These are phyloP conservation scores for Colletotrichum acutatum DNA, from an alignment of 2,329 filamentous ascomycete genomes.

Conservation along the genomic window DNA sequence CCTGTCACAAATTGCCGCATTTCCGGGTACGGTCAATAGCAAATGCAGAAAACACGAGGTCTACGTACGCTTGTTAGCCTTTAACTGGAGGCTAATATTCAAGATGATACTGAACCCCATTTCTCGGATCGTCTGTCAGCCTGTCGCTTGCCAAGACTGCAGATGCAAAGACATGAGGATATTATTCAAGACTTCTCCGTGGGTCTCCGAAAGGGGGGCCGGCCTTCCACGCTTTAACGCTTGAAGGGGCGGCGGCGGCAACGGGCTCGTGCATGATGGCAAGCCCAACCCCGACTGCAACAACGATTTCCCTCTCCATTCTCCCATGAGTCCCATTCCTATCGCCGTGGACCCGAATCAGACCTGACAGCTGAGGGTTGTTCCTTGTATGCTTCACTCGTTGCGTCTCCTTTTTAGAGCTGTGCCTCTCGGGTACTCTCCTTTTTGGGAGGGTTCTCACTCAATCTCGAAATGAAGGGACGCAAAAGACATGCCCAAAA, in stretches of 20 bases:
- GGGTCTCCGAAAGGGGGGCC: conserved; percentile 18
- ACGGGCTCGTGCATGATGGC: conserved; percentile 22
- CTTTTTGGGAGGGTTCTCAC: background rate
- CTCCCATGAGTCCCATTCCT: background rate
- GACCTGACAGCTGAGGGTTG: conserved; percentile 1
- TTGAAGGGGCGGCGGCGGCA: background rate
- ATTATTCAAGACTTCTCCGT: conserved; percentile 32
- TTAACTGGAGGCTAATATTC: background rate
- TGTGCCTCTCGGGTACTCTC: background rate
- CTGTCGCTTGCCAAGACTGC: conserved; percentile 20
- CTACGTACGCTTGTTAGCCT: background rate
- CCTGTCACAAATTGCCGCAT: conserved; percentile 11
- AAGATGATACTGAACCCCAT: background rate
- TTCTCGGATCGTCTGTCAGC: background rate
- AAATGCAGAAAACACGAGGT: background rate
- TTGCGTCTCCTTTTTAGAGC: background rate
- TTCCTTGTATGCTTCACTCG: conserved; percentile 4
- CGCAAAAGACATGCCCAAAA: background rate
- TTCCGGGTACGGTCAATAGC: background rate
- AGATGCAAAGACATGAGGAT: conserved; percentile 30
- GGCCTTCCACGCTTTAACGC: background rate
- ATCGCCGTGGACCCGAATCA: conserved; percentile 12
- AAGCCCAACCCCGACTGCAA: background rate
- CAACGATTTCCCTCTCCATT: background rate
- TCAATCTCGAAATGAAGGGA: background rate